Evolutionary conservation across 164 flowering plant genomes (phyloP), one percentile per base, ranked within the genome.

Genomic region (grape (Vitis vinifera)): DNA sequence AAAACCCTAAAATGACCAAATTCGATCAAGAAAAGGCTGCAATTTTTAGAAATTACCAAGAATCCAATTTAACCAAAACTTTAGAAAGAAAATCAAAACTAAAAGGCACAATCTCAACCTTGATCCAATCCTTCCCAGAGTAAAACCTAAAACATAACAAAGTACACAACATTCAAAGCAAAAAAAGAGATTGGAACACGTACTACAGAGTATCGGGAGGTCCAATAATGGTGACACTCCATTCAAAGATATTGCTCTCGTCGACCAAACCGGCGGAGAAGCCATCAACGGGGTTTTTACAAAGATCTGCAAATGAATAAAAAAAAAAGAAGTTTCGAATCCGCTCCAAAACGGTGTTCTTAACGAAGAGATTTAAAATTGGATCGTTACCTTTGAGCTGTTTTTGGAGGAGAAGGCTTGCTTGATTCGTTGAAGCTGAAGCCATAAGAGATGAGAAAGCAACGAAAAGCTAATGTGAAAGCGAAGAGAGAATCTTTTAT

Each of bases 261-360:
- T 91, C 92, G 0, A 89, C 88, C 70, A 91, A 77, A 55, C 96
- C 96, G 9, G 96, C 96, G 2, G 94, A 91, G 80, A 91, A 91
- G 15, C 97, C 97, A 73, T 89, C 97, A 19, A 91, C 97, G 5
- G 97, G 97, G 53, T 87, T 80, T 71, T 79, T 89, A 51, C 80
- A 77, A 69, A 91, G 97, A 85, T 89, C 79, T 79, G 74, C 53
- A 63, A 8, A n/a, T 55, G 48, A 8, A 19, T 17, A 11, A 37
- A 52, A 11, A 37, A 52, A 59, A 2, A 51, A 17, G 17, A 17
- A 51, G 48, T 56, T 53, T 53, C 56, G 16, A 53, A 10, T 6
- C 15, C 6, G 56, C 6, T 6, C 19, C 8, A 60, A 23, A 49
- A 11, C 29, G 51, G 44, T 37, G 44, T 37, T 9, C 50, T 3